Conservation (phyloP, 257 asterid species). For the Rauvolfia tetraphylla region DNA sequence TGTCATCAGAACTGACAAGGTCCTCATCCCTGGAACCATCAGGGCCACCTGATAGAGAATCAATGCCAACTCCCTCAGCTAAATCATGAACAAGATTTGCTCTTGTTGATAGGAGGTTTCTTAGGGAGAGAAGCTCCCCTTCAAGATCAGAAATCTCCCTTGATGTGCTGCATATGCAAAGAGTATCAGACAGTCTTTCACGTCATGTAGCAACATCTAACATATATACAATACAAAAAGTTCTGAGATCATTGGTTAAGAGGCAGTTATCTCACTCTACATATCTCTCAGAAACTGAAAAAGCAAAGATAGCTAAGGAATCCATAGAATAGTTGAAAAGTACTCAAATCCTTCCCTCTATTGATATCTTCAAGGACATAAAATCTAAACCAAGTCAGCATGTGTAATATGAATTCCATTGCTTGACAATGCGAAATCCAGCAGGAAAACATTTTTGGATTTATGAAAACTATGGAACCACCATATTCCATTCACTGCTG, state of each 20-base stretch:
- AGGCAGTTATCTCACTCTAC: background rate
- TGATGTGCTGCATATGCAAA: conserved; percentile 60
- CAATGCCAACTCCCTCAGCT: conserved; percentile 68
- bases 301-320: background rate
- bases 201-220: conserved; percentile 16
- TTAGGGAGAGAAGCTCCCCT: conserved; percentile 83
- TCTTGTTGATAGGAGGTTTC: conserved; percentile 61
- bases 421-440: too few relatives aligned
- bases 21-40: conserved; percentile 37
- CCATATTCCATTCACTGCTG: too few relatives aligned
- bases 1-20: conserved; percentile 26
- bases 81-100: conserved; percentile 64
- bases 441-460: too few relatives aligned
- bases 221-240: conserved; percentile 22
- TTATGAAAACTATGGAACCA: too few relatives aligned
- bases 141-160: conserved; percentile 89
- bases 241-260: conserved; percentile 8
- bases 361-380: background rate
- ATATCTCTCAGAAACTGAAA: background rate
- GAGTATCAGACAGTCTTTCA: conserved; percentile 18
- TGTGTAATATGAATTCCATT: background rate
- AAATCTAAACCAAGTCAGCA: background rate
- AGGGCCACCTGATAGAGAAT: conserved; percentile 43
- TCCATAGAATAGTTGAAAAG: background rate
- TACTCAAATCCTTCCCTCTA: background rate